phyloP scores from a whole-genome alignment of 2,329 filamentous ascomycete genomes.

The Aschersonia sp. region DNA sequence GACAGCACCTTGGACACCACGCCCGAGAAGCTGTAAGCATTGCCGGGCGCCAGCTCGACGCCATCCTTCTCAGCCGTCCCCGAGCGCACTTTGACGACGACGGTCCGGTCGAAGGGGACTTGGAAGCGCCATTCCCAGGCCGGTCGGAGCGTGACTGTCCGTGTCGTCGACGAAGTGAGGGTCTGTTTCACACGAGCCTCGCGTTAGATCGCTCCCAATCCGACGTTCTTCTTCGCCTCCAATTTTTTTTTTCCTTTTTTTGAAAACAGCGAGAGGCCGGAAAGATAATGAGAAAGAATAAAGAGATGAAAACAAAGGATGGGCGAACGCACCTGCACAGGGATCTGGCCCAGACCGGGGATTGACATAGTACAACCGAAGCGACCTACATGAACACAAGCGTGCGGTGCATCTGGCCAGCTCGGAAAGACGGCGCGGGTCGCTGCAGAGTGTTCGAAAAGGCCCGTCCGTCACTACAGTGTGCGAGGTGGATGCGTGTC shows the following conservation, averaged over 20 bases:
- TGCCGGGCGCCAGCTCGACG: slow-evolving; percentile 73
- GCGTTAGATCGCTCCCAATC: not conserved
- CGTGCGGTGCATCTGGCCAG: not conserved
- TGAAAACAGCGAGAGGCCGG: not conserved
- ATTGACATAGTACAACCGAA: slow-evolving; percentile 45
- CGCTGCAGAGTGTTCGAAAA: not conserved
- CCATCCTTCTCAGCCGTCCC: slow-evolving; percentile 91
- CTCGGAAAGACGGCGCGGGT: not conserved
- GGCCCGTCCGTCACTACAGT: too few species aligned
- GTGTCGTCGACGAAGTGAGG: slow-evolving; percentile 25
- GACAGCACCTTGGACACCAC: slow-evolving; percentile 81
- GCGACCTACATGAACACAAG: not conserved
- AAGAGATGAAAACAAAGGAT: not conserved
- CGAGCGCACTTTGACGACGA: slow-evolving; percentile 48
- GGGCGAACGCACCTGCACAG: slow-evolving; percentile 31
- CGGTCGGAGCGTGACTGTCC: slow-evolving; percentile 38
- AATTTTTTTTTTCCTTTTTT: too few species aligned
- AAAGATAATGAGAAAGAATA: not conserved
- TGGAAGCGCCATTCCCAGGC: slow-evolving; percentile 71
- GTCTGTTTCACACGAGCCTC: slow-evolving; percentile 9
- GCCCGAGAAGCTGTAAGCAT: slow-evolving; percentile 67
- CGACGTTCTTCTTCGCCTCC: too few species aligned
- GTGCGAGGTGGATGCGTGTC: too few species aligned
- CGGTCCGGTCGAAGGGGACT: slow-evolving; percentile 34
- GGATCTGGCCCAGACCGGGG: slow-evolving; percentile 57